Evolutionary conservation across 495 filamentous ascomycete species (phyloP), one percentile per base, ranked within the genome.

Genomic region (Podospora appendiculata): DNA sequence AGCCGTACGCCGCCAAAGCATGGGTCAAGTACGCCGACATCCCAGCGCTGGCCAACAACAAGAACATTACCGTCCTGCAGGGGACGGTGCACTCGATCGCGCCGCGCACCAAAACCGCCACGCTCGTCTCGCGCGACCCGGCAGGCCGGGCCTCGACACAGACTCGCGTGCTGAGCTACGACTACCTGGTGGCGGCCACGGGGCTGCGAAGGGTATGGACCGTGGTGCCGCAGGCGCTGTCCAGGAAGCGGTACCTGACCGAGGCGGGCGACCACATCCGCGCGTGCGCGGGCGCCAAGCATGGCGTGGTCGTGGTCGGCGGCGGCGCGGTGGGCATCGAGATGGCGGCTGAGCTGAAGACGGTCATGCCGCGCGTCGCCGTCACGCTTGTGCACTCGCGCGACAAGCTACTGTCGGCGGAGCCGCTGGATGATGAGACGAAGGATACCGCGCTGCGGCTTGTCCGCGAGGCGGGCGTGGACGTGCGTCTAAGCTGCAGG

Each of bases 371-470:
- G 0, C 40, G 71, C 2, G 64, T 80, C 39, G 73, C 75, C 36
- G 76, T 89, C 17, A 85, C 79, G 0, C 70, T 89, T 0, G 75
- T 86, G n/a, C 85, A 89, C 62, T 87, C 85, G 0, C 72, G 82
- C 5, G 65, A 67, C 19, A 73, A 75, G 52, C 73, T 88, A 4
- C 73, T 89, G 4, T 86, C 83, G 0, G 77, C 82, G 0, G 85
- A 89, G 67, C 77, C 79, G 6, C 71, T 89, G 8, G 83, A 85
- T 0, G 76, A 77, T 53, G 80, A 82, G n/a, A 79, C 84, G 60
- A 82, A 82, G 47, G 72, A 80, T 32, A 69, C 70, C 13, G 75
- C 72, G 0, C 57, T 75, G 4, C 64, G 73, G 7, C 56, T 85
- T 1, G 66, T 85, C 1, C 60, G 61, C 7, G 74, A 85, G 50